Conservation (phyloP, 2,329 filamentous ascomycete species). For the Beauveria sp. region DNA sequence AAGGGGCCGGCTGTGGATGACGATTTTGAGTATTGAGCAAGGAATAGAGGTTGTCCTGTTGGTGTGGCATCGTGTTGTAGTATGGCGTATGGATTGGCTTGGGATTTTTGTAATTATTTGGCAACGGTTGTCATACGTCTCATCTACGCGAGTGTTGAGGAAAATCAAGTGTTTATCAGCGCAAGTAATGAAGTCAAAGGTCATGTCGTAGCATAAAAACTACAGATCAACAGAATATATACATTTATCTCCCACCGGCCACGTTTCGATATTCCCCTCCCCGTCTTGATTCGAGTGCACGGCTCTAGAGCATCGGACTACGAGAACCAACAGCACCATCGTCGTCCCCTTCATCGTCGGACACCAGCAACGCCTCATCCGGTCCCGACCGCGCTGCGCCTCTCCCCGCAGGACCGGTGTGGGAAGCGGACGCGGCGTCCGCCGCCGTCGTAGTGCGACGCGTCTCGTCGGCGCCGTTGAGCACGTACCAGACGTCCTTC, state of each 20-base stretch:
- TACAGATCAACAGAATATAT: background rate
- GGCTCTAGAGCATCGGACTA: slow-evolving; percentile 3
- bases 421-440: slow-evolving; percentile 24
- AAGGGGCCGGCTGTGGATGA: slow-evolving; percentile 87
- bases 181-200: background rate
- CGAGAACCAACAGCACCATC: slow-evolving; percentile 4
- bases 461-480: slow-evolving; percentile 68
- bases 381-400: slow-evolving; percentile 29
- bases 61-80: background rate
- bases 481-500: slow-evolving; percentile 92
- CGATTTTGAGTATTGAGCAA: slow-evolving; percentile 89
- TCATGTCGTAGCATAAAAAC: background rate
- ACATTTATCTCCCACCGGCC: background rate
- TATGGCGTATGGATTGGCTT: background rate
- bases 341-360: slow-evolving; percentile 25
- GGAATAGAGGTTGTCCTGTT: background rate
- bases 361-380: slow-evolving; percentile 34
- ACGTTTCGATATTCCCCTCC: background rate
- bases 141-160: background rate
- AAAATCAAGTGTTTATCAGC: background rate
- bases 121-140: background rate
- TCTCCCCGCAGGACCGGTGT: slow-evolving; percentile 16
- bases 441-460: slow-evolving; percentile 28
- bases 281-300: background rate
- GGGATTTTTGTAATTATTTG: background rate